Base-by-base conservation (phyloP, 768 basidiomycete genomes). In the Auriculariales sp. region DNA sequence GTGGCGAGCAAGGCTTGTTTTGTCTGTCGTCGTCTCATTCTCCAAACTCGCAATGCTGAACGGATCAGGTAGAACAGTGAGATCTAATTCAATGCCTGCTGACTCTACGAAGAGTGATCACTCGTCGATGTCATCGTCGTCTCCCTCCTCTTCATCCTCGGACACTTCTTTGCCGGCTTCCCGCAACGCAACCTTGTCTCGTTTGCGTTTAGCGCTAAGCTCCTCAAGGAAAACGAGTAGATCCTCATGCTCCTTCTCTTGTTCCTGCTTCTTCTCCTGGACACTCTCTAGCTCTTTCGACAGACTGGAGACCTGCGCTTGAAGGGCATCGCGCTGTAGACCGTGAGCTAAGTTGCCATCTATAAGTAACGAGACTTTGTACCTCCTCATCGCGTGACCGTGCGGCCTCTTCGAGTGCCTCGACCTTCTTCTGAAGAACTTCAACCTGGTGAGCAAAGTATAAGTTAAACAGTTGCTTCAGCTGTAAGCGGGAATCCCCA, bases 221-320 rank as follows among this genome's bases (percentile, higher is more conserved):
- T 98, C 95, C 58, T 98, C 95, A 3, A 99, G 69, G 28, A 97
- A 66, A 10, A 99, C 93, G 19, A 99, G 69, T 45, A 98, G 63
- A 64, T 99, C 94, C 61, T 97, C 94, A 57, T 97, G 93, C 62
- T 99, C 94, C 65, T 92, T 93, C 64, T 95, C 91, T 22, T 80
- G 77, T 7, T 95, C 91, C 55, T 76, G 81, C 46, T 77, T 74
- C 61, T 81, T 84, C 49, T 71, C 72, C 55, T 83, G 75, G 7
- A 79, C 70, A 1, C 64, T 66, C 35, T 65, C 62, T 6, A 89
- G 61, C 49, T 78, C 64, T 12, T 61, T 56, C 25, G 74, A 66
- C 19, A 86, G 60, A 3, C 62, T 60, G 3, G 66, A 57, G 6
- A 83, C 59, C 56, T 76, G 72, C 6, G 59, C 64, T 27, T 71